A percentile compares a stretch with the other conserved stretches of the same genome.
Conservation (phyloP, 2,329 filamentous ascomycete genomes). For the Aspergillus alliaceus region DNA sequence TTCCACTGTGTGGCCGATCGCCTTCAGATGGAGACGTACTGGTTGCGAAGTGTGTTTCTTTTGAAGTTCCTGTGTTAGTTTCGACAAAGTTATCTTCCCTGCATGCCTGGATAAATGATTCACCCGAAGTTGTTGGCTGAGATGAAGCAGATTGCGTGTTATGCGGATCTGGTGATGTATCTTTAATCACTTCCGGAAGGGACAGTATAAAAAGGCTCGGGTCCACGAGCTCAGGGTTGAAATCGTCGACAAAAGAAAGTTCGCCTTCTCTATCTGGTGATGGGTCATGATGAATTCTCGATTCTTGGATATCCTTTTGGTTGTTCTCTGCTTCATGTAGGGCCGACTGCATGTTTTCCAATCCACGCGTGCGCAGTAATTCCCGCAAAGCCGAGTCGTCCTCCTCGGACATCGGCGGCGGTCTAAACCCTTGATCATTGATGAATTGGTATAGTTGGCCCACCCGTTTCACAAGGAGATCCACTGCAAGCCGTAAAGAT, state of each 20-base stretch:
- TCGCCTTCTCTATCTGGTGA: neutral
- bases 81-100: neutral
- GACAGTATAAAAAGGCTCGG: neutral
- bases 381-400: constrained; percentile 11
- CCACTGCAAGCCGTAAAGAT: constrained; percentile 22
- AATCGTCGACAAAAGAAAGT: neutral
- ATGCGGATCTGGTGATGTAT: rapidly evolving
- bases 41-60: neutral
- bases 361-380: constrained; percentile 12
- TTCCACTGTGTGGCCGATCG: neutral
- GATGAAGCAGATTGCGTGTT: neutral
- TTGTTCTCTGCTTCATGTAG: neutral
- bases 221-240: neutral
- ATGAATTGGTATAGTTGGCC: constrained; percentile 25
- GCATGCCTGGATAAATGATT: neutral
- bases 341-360: constrained; percentile 1
- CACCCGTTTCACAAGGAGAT: constrained; percentile 22
- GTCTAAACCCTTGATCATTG: constrained; percentile 15
- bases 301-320: neutral
- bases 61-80: neutral
- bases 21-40: neutral
- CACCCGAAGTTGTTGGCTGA: neutral
- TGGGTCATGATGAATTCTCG: neutral
- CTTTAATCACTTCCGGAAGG: neutral
- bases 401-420: constrained; percentile 13